A percentile compares a stretch with the other conserved stretches of the same genome.
These are phyloP conservation scores for Sparassis latifolia DNA, from an alignment of 1,284 basidiomycete genomes.

Conservation along the genomic window DNA sequence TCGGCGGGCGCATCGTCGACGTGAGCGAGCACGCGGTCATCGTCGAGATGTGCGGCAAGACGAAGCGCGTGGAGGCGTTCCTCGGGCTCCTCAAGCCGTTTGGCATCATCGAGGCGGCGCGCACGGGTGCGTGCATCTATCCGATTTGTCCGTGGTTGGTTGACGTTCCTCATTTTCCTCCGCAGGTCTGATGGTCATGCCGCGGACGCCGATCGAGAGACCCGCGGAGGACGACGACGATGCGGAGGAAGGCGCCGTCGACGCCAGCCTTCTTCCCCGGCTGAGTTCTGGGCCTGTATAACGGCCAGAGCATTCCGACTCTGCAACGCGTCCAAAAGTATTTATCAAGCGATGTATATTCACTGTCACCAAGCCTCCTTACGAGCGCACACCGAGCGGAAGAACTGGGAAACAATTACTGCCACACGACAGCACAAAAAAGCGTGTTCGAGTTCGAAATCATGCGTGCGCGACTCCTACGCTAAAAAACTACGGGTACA, in stretches of 20 bases:
- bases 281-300: slow-evolving; percentile 35
- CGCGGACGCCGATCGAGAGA: slow-evolving; percentile 79
- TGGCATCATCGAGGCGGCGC: slow-evolving; percentile 75
- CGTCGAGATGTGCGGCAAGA: slow-evolving; percentile 94
- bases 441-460: background rate
- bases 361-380: no score
- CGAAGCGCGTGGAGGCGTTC: slow-evolving; percentile 88
- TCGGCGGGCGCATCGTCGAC: slow-evolving; percentile 91
- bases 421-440: background rate
- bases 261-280: slow-evolving; percentile 88
- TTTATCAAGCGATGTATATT: background rate
- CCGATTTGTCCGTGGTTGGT: background rate
- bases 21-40: slow-evolving; percentile 92
- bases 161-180: slow-evolving; percentile 2
- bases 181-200: slow-evolving; percentile 92
- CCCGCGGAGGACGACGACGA: slow-evolving; percentile 58
- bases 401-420: background rate
- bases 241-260: slow-evolving; percentile 53
- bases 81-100: slow-evolving; percentile 90
- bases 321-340: slow-evolving; percentile 1
- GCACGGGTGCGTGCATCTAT: slow-evolving; percentile 57
- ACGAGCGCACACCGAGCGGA: no score
- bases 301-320: no score
- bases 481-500: slow-evolving; percentile 6
- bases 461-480: background rate